Base-by-base conservation (phyloP, 768 basidiomycete genomes). In the Termitomyces sp. region DNA sequence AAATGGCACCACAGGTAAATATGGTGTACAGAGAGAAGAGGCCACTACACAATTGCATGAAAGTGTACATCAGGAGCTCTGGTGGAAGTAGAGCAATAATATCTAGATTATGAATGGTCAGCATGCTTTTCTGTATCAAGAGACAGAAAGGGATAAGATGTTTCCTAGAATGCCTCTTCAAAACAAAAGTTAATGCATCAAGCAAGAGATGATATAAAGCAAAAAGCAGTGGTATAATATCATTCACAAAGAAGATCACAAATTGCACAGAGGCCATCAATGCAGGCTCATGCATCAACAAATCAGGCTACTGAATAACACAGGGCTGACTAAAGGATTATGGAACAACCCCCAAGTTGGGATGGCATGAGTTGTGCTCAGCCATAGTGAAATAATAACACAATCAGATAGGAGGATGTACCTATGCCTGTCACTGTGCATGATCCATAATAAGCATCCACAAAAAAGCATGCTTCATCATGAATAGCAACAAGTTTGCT, bases 31-130 rank as follows among this genome's bases (percentile, higher is more conserved):
- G 70, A 15, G 57, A 52, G 11, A 56, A 50, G 9, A 65, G 50
- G 31, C 78, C 72, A 11, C 86, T 73, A 63, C 87, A 85, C 50
- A 93, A 77, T 65, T 86, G 82, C 56, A 82, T 78, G 54, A 96
- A 77, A 54, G 92, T 81, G 64, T 92, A 81, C 20, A 96, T 75
- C 15, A 89, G 80, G 52, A 96, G 74, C 73, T 96, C 94, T 5
- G 85, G 80, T 1, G 94, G 94, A 10, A 96, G 83, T 12, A 78
- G 80, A 7, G 84, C 78, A 42, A 95, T 75, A 58, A 84, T 82
- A 65, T 84, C 83, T 82, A 62, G 8, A 32, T 56, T 29, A 43
- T 36, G 29, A 15, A 29, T 14, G 25, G 29, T 57, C 17, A 57
- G 36, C 37, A 11, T 34, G 25, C 4, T 17, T 31, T 55, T 11